phyloP scores from a whole-genome alignment of 2,329 filamentous ascomycete species.

The Diaporthe vexans region DNA sequence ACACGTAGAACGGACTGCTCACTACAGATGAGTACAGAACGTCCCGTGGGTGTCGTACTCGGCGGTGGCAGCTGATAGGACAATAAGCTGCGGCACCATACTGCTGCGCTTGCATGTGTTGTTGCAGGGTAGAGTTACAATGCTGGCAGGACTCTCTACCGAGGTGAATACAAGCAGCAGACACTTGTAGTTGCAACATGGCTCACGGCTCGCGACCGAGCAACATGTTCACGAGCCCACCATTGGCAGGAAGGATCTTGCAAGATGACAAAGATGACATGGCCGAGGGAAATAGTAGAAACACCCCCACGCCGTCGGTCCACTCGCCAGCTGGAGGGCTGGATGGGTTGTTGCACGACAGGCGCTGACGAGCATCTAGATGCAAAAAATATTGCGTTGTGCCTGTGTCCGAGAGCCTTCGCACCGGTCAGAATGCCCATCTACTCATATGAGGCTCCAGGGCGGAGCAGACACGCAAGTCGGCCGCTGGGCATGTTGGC shows the following conservation, averaged over 20 bases:
- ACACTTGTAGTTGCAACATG: not conserved
- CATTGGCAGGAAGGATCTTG: not conserved
- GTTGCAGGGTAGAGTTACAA: slow-evolving; percentile 5
- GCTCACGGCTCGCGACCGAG: not conserved
- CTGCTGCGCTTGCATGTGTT: slow-evolving; percentile 22
- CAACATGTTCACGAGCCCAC: not conserved
- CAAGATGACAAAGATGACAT: not conserved
- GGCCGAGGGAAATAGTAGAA: not conserved
- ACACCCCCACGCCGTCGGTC: not conserved
- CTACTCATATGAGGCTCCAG: too few species aligned
- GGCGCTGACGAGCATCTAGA: not conserved
- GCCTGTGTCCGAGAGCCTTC: not conserved
- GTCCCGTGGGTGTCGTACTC: not conserved
- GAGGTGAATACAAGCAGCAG: not conserved
- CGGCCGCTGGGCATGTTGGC: not conserved
- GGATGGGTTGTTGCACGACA: not conserved
- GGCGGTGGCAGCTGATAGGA: not conserved
- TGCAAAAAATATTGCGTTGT: not conserved
- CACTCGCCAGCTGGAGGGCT: not conserved
- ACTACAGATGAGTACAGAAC: not conserved
- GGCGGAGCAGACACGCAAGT: not conserved
- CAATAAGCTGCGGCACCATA: not conserved
- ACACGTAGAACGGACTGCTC: not conserved
- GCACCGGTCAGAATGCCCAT: not conserved
- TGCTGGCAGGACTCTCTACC: not conserved